Evolutionary conservation across 1,139 yeast species (phyloP), one percentile per base, ranked within the genome.

Genomic region (Candida neerlandica): DNA sequence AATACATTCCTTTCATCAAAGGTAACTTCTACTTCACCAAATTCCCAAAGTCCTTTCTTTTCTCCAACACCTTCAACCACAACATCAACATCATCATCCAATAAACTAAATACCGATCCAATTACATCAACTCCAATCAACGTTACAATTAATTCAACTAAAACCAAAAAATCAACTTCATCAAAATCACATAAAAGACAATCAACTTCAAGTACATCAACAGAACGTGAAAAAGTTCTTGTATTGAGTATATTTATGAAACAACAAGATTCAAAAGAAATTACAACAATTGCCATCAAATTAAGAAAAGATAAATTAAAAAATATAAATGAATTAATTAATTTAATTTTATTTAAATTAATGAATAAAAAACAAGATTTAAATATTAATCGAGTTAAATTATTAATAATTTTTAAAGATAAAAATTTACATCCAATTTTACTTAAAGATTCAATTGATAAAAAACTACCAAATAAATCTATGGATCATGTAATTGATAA

Each of bases 271-370:
- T 14, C 30, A 4, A 18, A 19, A 7, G 23, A 26, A n/a, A 18
- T 29, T 4, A 35, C 46, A 2, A 32, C 26, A 14, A 44, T 64
- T 11, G 58, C 63, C 0, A 48, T 70, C 11, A 61, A 62, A 50
- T 54, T 70, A 44, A 59, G 65, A 18, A 70, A 69, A 49, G 70
- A 66, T 45, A 60, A 58, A 50, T 58, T 70, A 26, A 48, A 50
- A 12, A 58, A 56, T 45, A 46, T 68, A 38, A 52, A 63, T 43
- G 72, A 70, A 47, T 59, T 71, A 34, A 55, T 62, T 32, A 60
- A 66, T 43, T 64, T 66, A 11, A 58, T 70, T 14, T 47, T 61
- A 32, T 57, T 53, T 49, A 59, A 62, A 45, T 51, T 66, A 5
- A 51, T 65, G 49, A 54, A 58, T 26, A 54, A 56, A 41, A 51